phyloP scores from a whole-genome alignment of 768 basidiomycete genomes.

The Vararia minispora region DNA sequence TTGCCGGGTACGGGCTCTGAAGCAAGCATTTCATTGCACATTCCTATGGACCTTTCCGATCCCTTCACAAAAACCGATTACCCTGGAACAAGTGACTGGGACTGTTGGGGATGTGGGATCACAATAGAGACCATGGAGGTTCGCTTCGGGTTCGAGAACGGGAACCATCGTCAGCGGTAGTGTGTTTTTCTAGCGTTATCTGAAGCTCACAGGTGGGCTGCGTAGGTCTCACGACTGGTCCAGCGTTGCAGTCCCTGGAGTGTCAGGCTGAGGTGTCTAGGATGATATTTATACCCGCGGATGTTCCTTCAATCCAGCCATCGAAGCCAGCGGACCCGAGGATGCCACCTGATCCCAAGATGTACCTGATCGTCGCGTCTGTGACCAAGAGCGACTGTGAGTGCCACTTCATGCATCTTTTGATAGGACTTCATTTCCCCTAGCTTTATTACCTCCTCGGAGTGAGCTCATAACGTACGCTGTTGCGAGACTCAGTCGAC shows the following conservation, averaged over 20 bases:
- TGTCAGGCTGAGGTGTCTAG: too few species aligned
- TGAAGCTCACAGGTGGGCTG: background rate
- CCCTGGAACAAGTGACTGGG: constrained; percentile 11
- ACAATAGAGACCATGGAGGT: constrained; percentile 12
- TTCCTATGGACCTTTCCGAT: too few species aligned
- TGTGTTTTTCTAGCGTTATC: constrained; percentile 1
- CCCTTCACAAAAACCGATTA: too few species aligned
- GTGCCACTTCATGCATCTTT: background rate
- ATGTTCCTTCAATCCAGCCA: too few species aligned
- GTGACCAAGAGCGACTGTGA: constrained; percentile 10
- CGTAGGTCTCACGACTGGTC: constrained; percentile 7
- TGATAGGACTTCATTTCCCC: too few species aligned
- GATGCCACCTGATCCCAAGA: background rate
- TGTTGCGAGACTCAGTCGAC: too few species aligned
- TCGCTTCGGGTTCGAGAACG: constrained; percentile 10
- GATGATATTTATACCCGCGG: too few species aligned
- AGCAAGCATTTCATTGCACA: too few species aligned
- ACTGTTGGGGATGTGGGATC: constrained; percentile 11
- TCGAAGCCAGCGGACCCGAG: too few species aligned
- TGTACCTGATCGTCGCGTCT: constrained; percentile 12
- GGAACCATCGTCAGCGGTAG: background rate
- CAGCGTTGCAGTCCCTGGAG: too few species aligned
- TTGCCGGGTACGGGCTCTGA: too few species aligned
- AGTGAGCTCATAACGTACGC: too few species aligned
- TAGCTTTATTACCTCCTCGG: constrained; percentile 1